phyloP scores from a whole-genome alignment of 768 basidiomycete genomes.

The Podaxis sp. region DNA sequence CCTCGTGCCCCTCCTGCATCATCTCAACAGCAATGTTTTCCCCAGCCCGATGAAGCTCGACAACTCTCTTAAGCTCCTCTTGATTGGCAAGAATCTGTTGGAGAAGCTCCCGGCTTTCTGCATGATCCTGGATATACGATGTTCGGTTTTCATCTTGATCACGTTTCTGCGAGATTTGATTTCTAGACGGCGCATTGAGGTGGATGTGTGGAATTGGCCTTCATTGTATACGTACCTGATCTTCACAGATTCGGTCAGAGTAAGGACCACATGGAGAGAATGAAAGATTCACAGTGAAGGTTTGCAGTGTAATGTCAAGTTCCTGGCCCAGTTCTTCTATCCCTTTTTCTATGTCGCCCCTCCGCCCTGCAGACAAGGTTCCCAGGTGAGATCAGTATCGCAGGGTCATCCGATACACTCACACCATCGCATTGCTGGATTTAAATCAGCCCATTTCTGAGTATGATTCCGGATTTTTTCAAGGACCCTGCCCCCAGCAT shows the following conservation, averaged over 20 bases:
- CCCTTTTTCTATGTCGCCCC: neutral
- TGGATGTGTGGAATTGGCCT: neutral
- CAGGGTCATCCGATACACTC: conserved; percentile 21
- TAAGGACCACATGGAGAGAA: too few relatives aligned
- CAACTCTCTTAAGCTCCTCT: neutral
- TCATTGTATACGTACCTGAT: neutral
- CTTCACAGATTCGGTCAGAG: neutral
- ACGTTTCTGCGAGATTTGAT: neutral
- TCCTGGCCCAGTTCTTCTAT: neutral
- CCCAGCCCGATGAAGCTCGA: neutral
- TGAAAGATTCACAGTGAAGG: too few relatives aligned
- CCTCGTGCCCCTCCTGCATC: neutral
- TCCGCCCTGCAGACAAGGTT: neutral
- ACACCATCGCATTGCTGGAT: conserved; percentile 20
- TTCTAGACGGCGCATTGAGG: neutral
- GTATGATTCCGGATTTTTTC: conserved; percentile 37
- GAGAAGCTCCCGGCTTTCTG: neutral
- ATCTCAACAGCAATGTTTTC: neutral
- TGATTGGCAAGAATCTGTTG: neutral
- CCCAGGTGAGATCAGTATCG: neutral
- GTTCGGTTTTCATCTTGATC: neutral
- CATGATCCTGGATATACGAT: neutral
- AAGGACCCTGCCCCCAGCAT: conserved; percentile 33
- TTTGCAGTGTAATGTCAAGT: neutral
- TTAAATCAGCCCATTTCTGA: conserved; percentile 32